These are phyloP conservation scores for Colletotrichum higginsianum DNA, from an alignment of 2,329 filamentous ascomycete genomes.

Conservation along the genomic window DNA sequence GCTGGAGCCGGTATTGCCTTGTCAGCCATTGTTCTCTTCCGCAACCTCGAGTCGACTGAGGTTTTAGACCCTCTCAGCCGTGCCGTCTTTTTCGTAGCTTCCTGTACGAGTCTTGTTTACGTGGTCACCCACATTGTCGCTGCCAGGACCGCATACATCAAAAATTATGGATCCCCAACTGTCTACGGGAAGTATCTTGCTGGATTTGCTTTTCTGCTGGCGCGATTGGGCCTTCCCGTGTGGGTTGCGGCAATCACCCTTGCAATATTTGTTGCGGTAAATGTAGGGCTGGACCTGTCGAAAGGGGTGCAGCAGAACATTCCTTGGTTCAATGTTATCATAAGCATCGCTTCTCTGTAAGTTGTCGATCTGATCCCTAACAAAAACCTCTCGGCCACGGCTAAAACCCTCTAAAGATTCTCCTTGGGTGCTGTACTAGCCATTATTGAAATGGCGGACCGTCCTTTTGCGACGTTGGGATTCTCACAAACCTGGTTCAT, in stretches of 20 bases:
- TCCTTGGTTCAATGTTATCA: conserved; percentile 36
- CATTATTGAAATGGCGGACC: conserved; percentile 35
- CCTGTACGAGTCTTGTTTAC: conserved; percentile 32
- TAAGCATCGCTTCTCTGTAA: conserved; percentile 34
- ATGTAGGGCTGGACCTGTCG: conserved; percentile 29
- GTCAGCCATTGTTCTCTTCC: conserved; percentile 29
- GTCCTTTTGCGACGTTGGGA: conserved; percentile 34
- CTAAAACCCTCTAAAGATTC: conserved; percentile 2
- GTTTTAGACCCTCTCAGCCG: conserved; percentile 33
- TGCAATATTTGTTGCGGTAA: conserved; percentile 36
- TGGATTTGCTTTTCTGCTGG: conserved; percentile 28
- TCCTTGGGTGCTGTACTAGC: conserved; percentile 25
- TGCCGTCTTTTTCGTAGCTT: conserved; percentile 37
- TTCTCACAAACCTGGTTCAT: conserved; percentile 33
- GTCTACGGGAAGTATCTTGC: conserved; percentile 24
- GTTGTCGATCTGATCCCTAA: neutral
- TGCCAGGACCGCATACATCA: conserved; percentile 19
- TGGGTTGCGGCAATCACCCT: conserved; percentile 32
- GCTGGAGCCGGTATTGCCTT: conserved; percentile 26
- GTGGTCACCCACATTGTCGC: conserved; percentile 26
- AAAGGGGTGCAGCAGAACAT: conserved; percentile 30
- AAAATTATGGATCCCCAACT: conserved; percentile 7
- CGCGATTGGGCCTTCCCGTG: conserved; percentile 30
- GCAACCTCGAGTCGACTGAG: conserved; percentile 26
- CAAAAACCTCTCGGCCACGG: rapidly evolving